phyloP scores from a whole-genome alignment of 371 early-diverging fungal genomes.

The Zopfochytrium polystomum region DNA sequence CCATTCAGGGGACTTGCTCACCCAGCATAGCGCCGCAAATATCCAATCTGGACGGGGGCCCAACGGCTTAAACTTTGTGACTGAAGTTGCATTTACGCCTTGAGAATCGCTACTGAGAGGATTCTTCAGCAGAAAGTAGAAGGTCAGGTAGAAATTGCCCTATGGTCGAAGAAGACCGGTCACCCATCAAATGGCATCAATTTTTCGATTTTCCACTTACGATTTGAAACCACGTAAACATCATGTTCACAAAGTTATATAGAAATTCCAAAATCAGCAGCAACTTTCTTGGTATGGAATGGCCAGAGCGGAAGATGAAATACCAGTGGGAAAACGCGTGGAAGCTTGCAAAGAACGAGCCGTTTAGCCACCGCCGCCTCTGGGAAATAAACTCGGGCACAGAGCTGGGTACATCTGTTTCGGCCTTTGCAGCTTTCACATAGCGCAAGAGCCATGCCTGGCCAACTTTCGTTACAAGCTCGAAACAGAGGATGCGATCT shows the following conservation, averaged over 20 bases:
- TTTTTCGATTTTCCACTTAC: slow-evolving; percentile 48
- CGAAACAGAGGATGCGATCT: slow-evolving; percentile 87
- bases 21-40: background rate
- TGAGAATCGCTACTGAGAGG: too few species aligned
- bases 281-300: slow-evolving; percentile 56
- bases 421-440: slow-evolving; percentile 62
- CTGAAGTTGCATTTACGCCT: background rate
- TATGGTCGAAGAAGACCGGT: slow-evolving; percentile 17
- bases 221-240: slow-evolving; percentile 75
- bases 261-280: slow-evolving; percentile 61
- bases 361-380: slow-evolving; percentile 91
- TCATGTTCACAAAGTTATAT: slow-evolving; percentile 58
- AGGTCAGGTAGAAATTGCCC: slow-evolving; percentile 45
- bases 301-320: slow-evolving; percentile 69
- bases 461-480: slow-evolving; percentile 74
- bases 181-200: too few species aligned
- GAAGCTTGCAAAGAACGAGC: slow-evolving; percentile 92
- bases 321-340: slow-evolving; percentile 79
- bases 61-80: slow-evolving; percentile 16
- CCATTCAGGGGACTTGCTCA: too few species aligned
- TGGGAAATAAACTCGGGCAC: slow-evolving; percentile 89
- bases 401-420: slow-evolving; percentile 78
- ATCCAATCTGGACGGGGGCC: slow-evolving; percentile 13
- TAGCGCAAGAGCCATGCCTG: slow-evolving; percentile 69
- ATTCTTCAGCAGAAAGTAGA: slow-evolving; percentile 59